Base-by-base conservation (phyloP, 805 yeast species). In the Kuraishia ogatae region DNA sequence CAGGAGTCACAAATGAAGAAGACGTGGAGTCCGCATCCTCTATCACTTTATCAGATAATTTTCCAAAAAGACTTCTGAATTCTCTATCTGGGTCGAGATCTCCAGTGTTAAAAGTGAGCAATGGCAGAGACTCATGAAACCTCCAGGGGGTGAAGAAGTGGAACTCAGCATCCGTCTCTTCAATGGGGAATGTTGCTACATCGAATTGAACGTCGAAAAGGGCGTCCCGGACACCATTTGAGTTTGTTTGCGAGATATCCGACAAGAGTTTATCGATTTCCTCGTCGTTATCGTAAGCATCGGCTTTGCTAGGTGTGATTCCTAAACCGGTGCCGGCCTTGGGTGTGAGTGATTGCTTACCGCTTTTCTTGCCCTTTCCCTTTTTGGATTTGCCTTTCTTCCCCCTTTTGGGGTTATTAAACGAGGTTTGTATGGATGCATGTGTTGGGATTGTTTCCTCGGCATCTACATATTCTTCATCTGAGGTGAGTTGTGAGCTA, bases 1-100 rank as follows among this genome's bases (percentile, higher is more conserved):
- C 91, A 0, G 92, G 93, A 0, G 87, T 79, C 0, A 83, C 78
- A 39, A 85, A 81, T 1, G 84, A 73, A 0, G 92, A 82, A 0
- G 91, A 79, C n/a, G 89, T 81, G 1, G 87, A 78, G 61, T 86
- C 87, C 0, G 89, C 91, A 66, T 87, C 93, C 54, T 84, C 86
- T 20, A 87, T 75, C 0, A 88, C 82, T 49, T 83, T 87, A 6
- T 77, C 65, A 0, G 91, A 83, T 17, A 88, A 67, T 61, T 84
- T 83, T 15, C 93, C 96, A 69, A 89, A 87, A 53, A 89, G 69
- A 57, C 77, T 73, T 56, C 79, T 79, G 62, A 85, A 83, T 64
- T 89, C 96, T 48, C 79, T 78, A 62, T 89, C 96, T 1, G 93
- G 87, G 64, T 89, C 93, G 50, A 89, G 71, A 56, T 82, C 78